Percentiles rank a stretch among this genome's conserved stretches.
These are phyloP conservation scores for Camillea tinctor DNA, from an alignment of 2,329 filamentous ascomycete species.

Conservation along the genomic window DNA sequence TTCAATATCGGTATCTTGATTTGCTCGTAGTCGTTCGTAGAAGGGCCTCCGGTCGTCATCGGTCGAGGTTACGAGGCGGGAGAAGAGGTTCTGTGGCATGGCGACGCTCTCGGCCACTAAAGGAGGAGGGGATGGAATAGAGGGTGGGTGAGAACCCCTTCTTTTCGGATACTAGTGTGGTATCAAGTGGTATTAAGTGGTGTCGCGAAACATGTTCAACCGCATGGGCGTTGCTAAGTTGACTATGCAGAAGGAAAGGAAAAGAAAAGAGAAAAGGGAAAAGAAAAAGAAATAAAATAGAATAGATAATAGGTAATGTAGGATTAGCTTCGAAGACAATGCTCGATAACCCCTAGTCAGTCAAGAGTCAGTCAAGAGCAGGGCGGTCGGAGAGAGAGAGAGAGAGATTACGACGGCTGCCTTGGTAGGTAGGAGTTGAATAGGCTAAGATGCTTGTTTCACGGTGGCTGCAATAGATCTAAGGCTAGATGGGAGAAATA, in stretches of 20 bases:
- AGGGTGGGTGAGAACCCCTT: background rate
- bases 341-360: too few relatives aligned
- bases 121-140: too few relatives aligned
- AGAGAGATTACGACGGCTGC: background rate
- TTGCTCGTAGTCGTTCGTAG: constrained; percentile 50
- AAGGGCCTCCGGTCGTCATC: constrained; percentile 44
- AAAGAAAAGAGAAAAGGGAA: too few relatives aligned
- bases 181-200: background rate
- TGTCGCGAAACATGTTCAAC: background rate
- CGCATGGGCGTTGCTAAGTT: background rate
- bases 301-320: too few relatives aligned
- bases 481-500: background rate
- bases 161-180: background rate
- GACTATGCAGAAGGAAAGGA: too few relatives aligned
- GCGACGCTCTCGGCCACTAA: constrained; percentile 8
- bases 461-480: background rate
- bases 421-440: background rate
- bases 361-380: background rate
- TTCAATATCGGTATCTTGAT: constrained; percentile 42
- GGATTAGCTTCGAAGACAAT: too few relatives aligned
- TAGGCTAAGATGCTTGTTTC: background rate
- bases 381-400: background rate
- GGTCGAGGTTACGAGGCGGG: constrained; percentile 38
- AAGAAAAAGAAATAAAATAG: too few relatives aligned
- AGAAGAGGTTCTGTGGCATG: constrained; percentile 51